Evolutionary conservation across 345 rosid genomes (phyloP), one percentile per base, ranked within the genome.

Genomic region (Eutrema japonicum): DNA sequence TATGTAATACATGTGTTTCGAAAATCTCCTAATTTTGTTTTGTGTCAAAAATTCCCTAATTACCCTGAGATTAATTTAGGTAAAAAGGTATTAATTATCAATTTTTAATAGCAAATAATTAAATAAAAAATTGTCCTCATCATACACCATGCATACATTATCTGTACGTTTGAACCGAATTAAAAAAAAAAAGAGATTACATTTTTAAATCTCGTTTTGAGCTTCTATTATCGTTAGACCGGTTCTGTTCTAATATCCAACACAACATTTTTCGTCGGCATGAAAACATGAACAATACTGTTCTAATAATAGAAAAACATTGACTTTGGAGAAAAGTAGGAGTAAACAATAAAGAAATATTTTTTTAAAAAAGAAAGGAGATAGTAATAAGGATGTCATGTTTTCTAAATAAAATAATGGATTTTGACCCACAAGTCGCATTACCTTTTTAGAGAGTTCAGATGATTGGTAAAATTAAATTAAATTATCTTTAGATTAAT

Each of bases 321-420:
- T 67, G 78, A 74, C 78, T 59, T 59, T 58, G 48, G 55, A 58
- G 12, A 74, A 68, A 51, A 45, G 48, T 48, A 46, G 63, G 72
- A 48, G 59, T 59, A 53, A 51, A 54, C 7, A 33, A 29, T 35
- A 60, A 43, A 49, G 16, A 40, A 45, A 64, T 11, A 63, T 7
- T 35, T 12, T 4, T 26, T 10, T 27, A 48, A 46, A 2, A 12
- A 65, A 36, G 1, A 5, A 37, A 14, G 6, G 22, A 40, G 35
- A 22, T 9, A 58, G 57, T 29, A 18, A 12, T 26, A 33, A 16
- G 14, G 56, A 75, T 62, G 56, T 60, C 78, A 68, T 67, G 49
- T 32, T 73, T 46, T 4, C 29, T 4, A 56, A 58, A 32, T 16
- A 66, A 40, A 30, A 52, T 46, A 56, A 45, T 35, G 48, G 56